Conservation (phyloP, 2,329 filamentous ascomycete species). For the Emericellopsis cladophorae region DNA sequence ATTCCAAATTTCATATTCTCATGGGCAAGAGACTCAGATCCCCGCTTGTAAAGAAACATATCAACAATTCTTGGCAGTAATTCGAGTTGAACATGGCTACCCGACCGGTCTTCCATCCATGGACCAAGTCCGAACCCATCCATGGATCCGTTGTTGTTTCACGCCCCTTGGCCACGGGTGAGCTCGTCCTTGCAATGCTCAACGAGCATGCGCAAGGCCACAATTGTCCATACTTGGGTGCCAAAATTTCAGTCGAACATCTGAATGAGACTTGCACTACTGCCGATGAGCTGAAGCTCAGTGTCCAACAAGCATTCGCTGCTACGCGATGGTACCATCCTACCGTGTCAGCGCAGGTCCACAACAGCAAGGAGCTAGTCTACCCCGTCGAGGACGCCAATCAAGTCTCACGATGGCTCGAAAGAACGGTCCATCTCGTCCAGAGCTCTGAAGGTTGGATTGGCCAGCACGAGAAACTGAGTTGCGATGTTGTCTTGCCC, state of each 20-base stretch:
- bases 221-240: neutral
- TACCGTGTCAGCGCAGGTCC: neutral
- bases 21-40: no score
- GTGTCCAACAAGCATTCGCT: neutral
- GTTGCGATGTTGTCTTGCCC: neutral
- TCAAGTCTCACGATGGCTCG: neutral
- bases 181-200: neutral
- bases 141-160: neutral
- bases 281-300: neutral
- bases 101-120: neutral
- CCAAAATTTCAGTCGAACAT: neutral
- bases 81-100: neutral
- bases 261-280: neutral
- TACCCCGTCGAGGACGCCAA: neutral
- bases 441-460: neutral
- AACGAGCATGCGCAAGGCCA: neutral
- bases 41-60: no score
- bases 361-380: neutral
- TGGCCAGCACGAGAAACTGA: neutral
- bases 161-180: neutral
- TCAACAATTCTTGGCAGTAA: no score
- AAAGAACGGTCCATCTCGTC: neutral
- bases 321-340: neutral
- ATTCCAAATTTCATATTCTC: no score
- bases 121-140: neutral